Percentiles rank a stretch among this genome's conserved stretches.
These are phyloP conservation scores for Agroathelia rolfsii DNA, from an alignment of 1,284 basidiomycete genomes.

Conservation along the genomic window DNA sequence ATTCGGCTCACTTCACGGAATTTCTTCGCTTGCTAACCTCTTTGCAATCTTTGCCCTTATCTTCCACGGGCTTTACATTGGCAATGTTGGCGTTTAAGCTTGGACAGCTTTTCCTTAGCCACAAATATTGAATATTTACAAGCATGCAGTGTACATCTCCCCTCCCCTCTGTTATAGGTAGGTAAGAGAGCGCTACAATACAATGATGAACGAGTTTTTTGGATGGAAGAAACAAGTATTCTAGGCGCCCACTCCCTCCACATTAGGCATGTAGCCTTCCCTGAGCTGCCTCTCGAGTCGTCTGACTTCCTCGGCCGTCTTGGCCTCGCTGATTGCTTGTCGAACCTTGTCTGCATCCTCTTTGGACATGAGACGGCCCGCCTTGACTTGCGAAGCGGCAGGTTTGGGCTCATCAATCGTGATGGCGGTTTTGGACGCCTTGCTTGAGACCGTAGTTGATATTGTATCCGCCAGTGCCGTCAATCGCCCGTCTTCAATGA, in stretches of 20 bases:
- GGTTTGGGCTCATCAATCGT: conserved; percentile 67
- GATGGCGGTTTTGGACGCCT: conserved; percentile 45
- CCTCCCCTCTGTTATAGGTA: neutral
- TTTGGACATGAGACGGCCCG: conserved; percentile 82
- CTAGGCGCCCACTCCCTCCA: conserved; percentile 67
- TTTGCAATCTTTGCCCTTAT: conserved; percentile 47
- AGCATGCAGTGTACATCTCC: neutral
- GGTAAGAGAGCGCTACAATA: too few species aligned
- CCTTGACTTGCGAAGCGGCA: conserved; percentile 47
- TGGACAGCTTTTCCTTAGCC: conserved; percentile 13
- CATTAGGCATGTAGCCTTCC: conserved; percentile 75
- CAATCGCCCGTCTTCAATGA: conserved; percentile 67
- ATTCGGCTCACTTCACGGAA: conserved; percentile 60
- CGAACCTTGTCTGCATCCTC: conserved; percentile 88
- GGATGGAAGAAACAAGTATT: too few species aligned
- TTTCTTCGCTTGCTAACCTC: conserved; percentile 61
- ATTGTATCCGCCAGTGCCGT: conserved; percentile 77
- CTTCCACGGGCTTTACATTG: conserved; percentile 70
- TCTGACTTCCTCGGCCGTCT: conserved; percentile 85
- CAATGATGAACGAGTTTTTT: too few species aligned
- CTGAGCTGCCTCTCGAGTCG: conserved; percentile 80
- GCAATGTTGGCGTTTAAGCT: conserved; percentile 37
- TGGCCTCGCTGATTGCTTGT: conserved; percentile 83
- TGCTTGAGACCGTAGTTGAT: conserved; percentile 60
- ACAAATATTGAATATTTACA: conserved; percentile 7